Evolutionary conservation across 345 rosid species (phyloP).

Genomic region (Eutrema yunnanense): DNA sequence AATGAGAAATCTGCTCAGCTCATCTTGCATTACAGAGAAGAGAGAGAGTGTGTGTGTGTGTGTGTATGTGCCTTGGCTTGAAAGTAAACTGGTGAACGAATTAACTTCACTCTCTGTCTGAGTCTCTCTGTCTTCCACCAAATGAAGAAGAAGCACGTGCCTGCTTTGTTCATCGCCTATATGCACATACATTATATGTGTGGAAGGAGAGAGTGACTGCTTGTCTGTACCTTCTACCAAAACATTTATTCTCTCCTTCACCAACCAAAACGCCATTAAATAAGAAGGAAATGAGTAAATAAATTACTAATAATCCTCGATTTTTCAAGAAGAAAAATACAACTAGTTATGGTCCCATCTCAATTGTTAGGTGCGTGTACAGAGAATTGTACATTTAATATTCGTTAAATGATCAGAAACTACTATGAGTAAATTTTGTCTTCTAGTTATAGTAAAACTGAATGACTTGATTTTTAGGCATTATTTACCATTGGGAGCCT

Average conservation of each 20-base stretch:
- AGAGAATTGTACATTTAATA: background rate
- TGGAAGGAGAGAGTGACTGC: constrained; percentile 14
- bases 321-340: background rate
- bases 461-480: background rate
- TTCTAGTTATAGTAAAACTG: background rate
- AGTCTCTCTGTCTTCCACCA: constrained; percentile 26
- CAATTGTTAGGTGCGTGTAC: background rate
- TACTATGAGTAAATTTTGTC: background rate
- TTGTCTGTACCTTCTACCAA: constrained; percentile 33
- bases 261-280: constrained; percentile 18
- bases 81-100: constrained; percentile 18
- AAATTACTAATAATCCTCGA: background rate
- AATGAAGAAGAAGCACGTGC: constrained; percentile 32
- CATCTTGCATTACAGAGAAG: constrained; percentile 10
- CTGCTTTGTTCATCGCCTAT: constrained; percentile 17
- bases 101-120: background rate
- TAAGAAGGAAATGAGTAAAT: background rate
- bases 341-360: constrained; percentile 20
- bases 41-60: background rate
- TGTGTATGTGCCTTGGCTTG: constrained; percentile 29
- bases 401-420: background rate
- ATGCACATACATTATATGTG: background rate
- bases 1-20: background rate
- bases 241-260: constrained; percentile 32
- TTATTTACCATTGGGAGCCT: too few species aligned